Evolutionary conservation across 2,329 filamentous ascomycete genomes (phyloP).

Genomic region (Phoma herbarum): DNA sequence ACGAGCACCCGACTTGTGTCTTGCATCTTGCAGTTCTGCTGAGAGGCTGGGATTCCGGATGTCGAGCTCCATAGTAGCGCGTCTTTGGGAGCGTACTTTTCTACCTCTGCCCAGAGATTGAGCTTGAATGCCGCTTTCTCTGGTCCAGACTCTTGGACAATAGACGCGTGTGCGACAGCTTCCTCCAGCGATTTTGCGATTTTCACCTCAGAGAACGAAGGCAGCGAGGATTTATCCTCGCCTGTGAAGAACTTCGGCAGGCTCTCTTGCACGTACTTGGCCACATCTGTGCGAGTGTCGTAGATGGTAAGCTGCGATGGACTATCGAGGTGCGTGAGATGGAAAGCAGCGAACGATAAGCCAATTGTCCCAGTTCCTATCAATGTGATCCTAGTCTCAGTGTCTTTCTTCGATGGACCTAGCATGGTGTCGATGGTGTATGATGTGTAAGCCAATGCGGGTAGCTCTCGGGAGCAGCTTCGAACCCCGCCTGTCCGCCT

Average conservation of each 20-base stretch:
- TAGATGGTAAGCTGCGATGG: constrained; percentile 57
- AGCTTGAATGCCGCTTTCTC: constrained; percentile 63
- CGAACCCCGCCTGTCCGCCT: constrained; percentile 31
- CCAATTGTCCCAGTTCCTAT: constrained; percentile 62
- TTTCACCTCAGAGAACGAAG: constrained; percentile 47
- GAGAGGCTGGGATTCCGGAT: constrained; percentile 64
- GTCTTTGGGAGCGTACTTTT: constrained; percentile 53
- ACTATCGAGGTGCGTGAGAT: constrained; percentile 56
- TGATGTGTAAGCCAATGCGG: constrained; percentile 7
- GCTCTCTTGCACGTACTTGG: constrained; percentile 54
- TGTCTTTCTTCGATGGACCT: constrained; percentile 3
- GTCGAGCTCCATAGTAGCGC: constrained; percentile 67
- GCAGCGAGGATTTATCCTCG: constrained; percentile 10
- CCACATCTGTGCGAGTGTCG: constrained; percentile 60
- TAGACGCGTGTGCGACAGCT: constrained; percentile 58
- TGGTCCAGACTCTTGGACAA: constrained; percentile 68
- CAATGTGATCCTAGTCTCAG: constrained; percentile 48
- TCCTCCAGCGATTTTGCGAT: constrained; percentile 45
- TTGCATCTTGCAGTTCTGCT: constrained; percentile 56
- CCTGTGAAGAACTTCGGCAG: constrained; percentile 55
- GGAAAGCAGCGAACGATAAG: constrained; percentile 64
- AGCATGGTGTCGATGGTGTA: constrained; percentile 21
- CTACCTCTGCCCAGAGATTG: constrained; percentile 61
- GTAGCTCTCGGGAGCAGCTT: constrained; percentile 19
- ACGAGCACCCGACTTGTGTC: constrained; percentile 60